Evolutionary conservation across 2,329 filamentous ascomycete genomes (phyloP).

Genomic region (Paraphaeosphaeria sporulosa): DNA sequence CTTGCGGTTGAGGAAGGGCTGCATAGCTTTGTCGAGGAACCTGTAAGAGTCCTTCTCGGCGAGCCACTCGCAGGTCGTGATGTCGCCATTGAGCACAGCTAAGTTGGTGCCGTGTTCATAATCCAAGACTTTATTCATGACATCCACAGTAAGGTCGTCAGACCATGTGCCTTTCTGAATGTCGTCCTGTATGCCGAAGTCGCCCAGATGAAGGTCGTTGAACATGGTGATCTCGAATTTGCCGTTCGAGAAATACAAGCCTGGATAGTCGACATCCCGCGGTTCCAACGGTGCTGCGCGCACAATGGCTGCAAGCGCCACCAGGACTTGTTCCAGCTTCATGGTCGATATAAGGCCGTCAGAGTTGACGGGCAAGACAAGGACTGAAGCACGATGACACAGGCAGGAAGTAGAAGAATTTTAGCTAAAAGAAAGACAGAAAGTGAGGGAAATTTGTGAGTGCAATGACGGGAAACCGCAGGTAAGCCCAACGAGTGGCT

Average conservation of each 20-base stretch:
- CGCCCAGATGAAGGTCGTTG: conserved; percentile 75
- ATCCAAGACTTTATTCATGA: conserved; percentile 67
- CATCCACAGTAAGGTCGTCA: conserved; percentile 65
- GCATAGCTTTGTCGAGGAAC: conserved; percentile 34
- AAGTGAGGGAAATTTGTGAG: conserved; percentile 20
- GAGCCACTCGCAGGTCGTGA: conserved; percentile 69
- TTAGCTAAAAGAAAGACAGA: conserved; percentile 10
- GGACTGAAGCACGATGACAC: background rate
- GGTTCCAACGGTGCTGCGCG: conserved; percentile 14
- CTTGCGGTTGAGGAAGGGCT: conserved; percentile 61
- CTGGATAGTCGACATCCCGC: conserved; percentile 25
- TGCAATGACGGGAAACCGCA: background rate
- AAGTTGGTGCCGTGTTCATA: conserved; percentile 62
- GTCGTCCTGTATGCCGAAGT: conserved; percentile 40
- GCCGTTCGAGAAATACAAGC: conserved; percentile 40
- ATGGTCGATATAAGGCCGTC: conserved; percentile 6
- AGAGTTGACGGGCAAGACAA: background rate
- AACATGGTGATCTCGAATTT: conserved; percentile 66
- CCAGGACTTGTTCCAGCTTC: conserved; percentile 8
- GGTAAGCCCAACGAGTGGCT: background rate
- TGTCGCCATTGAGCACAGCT: conserved; percentile 74
- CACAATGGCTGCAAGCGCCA: conserved; percentile 1
- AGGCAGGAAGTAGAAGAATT: background rate
- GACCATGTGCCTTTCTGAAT: conserved; percentile 36
- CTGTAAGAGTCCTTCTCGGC: conserved; percentile 24